phyloP scores from a whole-genome alignment of 768 basidiomycete species.

The Podaxis sp. region DNA sequence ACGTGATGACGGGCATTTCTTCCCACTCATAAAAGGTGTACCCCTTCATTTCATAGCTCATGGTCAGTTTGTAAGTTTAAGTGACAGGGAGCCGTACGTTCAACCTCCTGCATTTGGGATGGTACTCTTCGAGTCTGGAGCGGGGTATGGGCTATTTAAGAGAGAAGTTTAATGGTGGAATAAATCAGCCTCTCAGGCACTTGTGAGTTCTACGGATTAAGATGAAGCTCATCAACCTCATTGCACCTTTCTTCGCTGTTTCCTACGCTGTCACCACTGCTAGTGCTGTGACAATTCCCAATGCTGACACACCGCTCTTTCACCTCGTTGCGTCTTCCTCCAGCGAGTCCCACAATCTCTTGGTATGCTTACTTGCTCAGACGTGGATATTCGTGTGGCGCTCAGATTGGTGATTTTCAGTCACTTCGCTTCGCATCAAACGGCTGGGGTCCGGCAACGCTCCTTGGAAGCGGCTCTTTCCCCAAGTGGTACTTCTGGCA shows the following conservation, averaged over 20 bases:
- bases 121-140: background rate
- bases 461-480: slow-evolving; percentile 24
- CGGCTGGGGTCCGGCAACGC: slow-evolving; percentile 18
- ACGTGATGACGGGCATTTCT: background rate
- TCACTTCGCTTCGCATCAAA: slow-evolving; percentile 12
- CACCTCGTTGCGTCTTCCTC: slow-evolving; percentile 26
- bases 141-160: background rate
- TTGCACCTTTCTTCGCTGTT: background rate
- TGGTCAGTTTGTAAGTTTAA: background rate
- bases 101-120: background rate
- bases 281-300: slow-evolving; percentile 19
- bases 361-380: slow-evolving; percentile 17
- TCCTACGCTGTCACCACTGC: background rate
- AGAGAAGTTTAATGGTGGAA: background rate
- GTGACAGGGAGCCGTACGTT: background rate
- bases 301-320: slow-evolving; percentile 27
- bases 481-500: slow-evolving; percentile 29
- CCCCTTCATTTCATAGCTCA: background rate
- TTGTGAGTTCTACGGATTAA: background rate
- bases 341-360: slow-evolving; percentile 23
- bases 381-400: background rate
- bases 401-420: slow-evolving; percentile 19
- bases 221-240: background rate
- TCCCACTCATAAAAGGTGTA: background rate
- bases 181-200: background rate